Evolutionary conservation across 345 rosid species (phyloP).

Genomic region (Clausena lansium): DNA sequence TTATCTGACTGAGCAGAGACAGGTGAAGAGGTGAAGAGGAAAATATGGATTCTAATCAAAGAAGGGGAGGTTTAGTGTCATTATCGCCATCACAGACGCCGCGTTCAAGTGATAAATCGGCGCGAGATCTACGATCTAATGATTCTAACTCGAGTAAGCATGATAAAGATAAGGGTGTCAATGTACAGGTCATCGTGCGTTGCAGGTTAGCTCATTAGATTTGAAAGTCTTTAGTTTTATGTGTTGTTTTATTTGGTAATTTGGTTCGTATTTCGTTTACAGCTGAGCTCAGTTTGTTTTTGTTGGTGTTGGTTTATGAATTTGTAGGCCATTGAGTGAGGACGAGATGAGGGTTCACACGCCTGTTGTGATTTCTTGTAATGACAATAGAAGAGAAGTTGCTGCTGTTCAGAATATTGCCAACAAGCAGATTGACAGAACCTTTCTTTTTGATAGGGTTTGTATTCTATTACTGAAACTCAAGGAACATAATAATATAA

Average conservation of each 20-base stretch:
- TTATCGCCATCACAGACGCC: constrained; percentile 91
- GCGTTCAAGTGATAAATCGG: constrained; percentile 76
- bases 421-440: constrained; percentile 93
- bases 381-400: constrained; percentile 88
- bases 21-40: neutral
- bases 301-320: constrained; percentile 2
- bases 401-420: constrained; percentile 83
- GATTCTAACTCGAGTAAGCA: constrained; percentile 66
- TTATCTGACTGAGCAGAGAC: constrained; percentile 4
- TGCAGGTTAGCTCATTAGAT: constrained; percentile 61
- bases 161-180: constrained; percentile 95
- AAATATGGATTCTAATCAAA: constrained; percentile 59
- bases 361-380: constrained; percentile 84
- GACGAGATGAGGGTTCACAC: constrained; percentile 74
- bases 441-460: constrained; percentile 94
- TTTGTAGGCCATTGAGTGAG: constrained; percentile 80
- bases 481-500: too few species aligned
- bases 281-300: constrained; percentile 1
- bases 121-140: constrained; percentile 81
- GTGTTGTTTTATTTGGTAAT: neutral
- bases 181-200: constrained; percentile 93
- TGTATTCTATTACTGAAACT: neutral
- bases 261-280: neutral
- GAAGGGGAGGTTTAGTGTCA: constrained; percentile 71
- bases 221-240: neutral